Evolutionary conservation across 768 basidiomycete genomes (phyloP).

Genomic region (Auricularia auricula-judae): DNA sequence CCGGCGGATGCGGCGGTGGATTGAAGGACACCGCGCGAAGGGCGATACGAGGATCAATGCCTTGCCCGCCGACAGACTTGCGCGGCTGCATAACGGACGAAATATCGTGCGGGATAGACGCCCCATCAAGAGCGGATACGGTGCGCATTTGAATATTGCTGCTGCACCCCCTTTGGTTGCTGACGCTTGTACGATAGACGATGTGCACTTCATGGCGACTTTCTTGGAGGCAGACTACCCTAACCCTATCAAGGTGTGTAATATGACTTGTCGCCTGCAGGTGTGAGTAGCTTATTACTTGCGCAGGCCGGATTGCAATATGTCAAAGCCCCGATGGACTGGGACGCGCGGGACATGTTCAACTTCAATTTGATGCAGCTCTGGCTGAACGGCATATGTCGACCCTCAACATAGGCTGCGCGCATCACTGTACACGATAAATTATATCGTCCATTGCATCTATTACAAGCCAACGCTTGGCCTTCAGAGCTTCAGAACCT

Average conservation of each 20-base stretch:
- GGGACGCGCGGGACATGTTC: not conserved
- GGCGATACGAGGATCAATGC: not conserved
- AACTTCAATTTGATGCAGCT: constrained; percentile 1
- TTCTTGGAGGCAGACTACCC: not conserved
- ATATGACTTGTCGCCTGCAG: not conserved
- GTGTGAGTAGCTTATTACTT: not conserved
- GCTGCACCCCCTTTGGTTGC: not conserved
- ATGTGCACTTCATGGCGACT: constrained; percentile 1
- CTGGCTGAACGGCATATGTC: constrained; percentile 1
- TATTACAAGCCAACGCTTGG: too few relatives aligned
- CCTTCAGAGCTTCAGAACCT: not conserved
- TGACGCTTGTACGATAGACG: not conserved
- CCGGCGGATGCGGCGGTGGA: not conserved
- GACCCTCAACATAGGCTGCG: not conserved
- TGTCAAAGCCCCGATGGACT: not conserved
- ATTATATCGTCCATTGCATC: too few relatives aligned
- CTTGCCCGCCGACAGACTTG: not conserved
- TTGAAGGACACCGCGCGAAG: not conserved
- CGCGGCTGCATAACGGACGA: not conserved
- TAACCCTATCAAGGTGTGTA: not conserved
- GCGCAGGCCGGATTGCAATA: not conserved
- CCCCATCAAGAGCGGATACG: not conserved
- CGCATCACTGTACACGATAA: too few relatives aligned
- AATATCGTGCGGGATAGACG: not conserved
- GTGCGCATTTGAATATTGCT: not conserved